Evolutionary conservation across 208 protist species (phyloP), one percentile per base, ranked within the genome.

Genomic region (Crithidia thermophila): DNA sequence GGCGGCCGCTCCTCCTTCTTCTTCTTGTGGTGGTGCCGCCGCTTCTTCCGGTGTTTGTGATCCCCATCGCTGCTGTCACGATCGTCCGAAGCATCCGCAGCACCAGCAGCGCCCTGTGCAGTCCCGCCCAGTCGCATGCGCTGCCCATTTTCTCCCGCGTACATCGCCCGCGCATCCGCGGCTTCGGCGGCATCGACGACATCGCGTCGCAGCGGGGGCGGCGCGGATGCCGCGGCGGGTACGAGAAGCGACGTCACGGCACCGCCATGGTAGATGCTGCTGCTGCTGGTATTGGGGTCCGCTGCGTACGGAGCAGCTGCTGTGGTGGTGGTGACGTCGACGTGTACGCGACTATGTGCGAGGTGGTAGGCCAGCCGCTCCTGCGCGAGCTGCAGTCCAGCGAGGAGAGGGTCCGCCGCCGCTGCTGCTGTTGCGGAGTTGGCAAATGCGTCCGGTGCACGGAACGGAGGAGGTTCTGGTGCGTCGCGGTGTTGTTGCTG

Each of bases 211-310:
- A 57, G 45, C 52, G 60, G 60, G 13, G 43, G 60, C 13, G 50
- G 39, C 8, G 45, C 31, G 9, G 20, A 58, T 6, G 58, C 30
- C 16, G 14, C 51, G 10, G n/a, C 31, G 0, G 58, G 50, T 11
- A 55, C 34, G 13, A 23, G 3, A 6, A 68, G 69, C 3, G 60
- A 55, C 9, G 69, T 68, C 31, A 64, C 46, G 10, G 53, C 69
- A 2, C 25, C 60, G 20, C 52, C 37, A 37, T 68, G 60, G 45
- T 64, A 51, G 36, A 66, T 16, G 36, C 34, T 33, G 25, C 9
- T 33, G 21, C 31, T 21, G n/a, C 39, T 37, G n/a, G n/a, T n/a
- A n/a, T n/a, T n/a, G n/a, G n/a, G n/a, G n/a, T n/a, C n/a, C n/a
- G n/a, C n/a, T n/a, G n/a, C n/a, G n/a, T n/a, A n/a, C n/a, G n/a